Evolutionary conservation across 306 rosid genomes (phyloP).

Genomic region (Glycine latifolia): DNA sequence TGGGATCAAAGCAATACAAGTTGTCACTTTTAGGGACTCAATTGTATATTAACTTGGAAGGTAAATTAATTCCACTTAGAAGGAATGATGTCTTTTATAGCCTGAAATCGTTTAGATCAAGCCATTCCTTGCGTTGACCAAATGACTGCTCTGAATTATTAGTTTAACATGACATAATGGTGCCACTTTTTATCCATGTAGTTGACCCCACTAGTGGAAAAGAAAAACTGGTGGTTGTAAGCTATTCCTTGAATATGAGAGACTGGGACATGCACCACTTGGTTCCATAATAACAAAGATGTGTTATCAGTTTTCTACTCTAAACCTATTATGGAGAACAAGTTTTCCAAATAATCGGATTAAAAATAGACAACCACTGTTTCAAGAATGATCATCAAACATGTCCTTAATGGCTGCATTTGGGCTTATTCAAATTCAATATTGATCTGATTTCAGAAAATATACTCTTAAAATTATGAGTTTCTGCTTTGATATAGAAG

Average conservation of each 20-base stretch:
- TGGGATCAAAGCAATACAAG: background rate
- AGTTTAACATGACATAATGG: background rate
- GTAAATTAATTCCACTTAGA: background rate
- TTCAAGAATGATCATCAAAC: background rate
- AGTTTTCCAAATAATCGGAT: background rate
- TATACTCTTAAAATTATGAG: background rate
- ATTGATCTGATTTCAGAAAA: background rate
- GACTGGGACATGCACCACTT: background rate
- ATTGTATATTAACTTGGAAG: background rate
- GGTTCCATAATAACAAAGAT: background rate
- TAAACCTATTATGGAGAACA: background rate
- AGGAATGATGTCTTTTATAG: constrained; percentile 1
- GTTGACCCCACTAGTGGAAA: background rate
- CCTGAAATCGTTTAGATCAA: background rate
- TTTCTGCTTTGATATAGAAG: background rate
- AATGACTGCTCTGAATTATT: background rate
- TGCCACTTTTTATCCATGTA: background rate
- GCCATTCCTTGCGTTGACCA: background rate
- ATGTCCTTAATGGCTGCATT: background rate
- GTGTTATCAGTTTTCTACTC: background rate
- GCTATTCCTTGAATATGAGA: constrained; percentile 11
- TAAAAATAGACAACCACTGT: background rate
- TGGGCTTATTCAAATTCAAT: constrained; percentile 5
- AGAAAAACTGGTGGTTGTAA: background rate
- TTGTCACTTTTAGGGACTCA: background rate